Conservation (phyloP, 139 green algal species). For the Volvox reticuliferus region DNA sequence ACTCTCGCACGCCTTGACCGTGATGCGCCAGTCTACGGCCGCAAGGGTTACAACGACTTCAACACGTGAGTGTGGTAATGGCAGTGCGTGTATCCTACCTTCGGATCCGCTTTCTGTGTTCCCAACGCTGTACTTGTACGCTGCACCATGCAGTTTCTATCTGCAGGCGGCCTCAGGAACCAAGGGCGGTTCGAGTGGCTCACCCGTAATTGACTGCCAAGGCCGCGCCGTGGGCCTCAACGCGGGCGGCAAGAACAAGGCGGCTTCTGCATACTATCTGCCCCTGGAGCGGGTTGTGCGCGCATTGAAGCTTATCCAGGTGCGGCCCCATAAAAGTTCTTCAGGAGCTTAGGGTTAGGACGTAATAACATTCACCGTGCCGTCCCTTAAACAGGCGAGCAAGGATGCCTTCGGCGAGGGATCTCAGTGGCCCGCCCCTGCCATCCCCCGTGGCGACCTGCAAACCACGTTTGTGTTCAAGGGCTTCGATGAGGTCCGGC, state of each 20-base stretch:
- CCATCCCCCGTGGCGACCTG: conserved; percentile 76
- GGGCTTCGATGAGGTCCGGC: conserved; percentile 91
- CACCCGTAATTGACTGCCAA: conserved; percentile 85
- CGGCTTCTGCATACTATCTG: conserved; percentile 91
- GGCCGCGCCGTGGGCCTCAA: conserved; percentile 91
- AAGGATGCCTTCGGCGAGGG: conserved; percentile 27
- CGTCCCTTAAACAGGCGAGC: conserved; percentile 12
- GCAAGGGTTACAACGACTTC: conserved; percentile 93
- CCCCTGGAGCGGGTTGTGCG: conserved; percentile 87
- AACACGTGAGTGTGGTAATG: conserved; percentile 80
- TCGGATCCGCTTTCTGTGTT: background rate
- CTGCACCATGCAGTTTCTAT: conserved; percentile 60
- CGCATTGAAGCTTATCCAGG: conserved; percentile 82
- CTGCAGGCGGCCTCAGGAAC: conserved; percentile 86
- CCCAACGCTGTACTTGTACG: background rate
- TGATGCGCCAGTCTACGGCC: conserved; percentile 86
- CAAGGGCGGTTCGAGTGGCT: conserved; percentile 88
- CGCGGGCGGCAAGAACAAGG: conserved; percentile 90
- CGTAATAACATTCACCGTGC: too few relatives aligned
- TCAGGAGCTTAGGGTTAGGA: too few relatives aligned
- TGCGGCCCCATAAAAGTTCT: background rate
- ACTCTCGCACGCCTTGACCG: conserved; percentile 91
- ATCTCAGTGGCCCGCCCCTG: conserved; percentile 52
- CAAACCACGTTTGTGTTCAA: conserved; percentile 92
- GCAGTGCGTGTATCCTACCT: background rate